phyloP scores from a whole-genome alignment of 805 yeast genomes.

The Teunomyces funiuensis region DNA sequence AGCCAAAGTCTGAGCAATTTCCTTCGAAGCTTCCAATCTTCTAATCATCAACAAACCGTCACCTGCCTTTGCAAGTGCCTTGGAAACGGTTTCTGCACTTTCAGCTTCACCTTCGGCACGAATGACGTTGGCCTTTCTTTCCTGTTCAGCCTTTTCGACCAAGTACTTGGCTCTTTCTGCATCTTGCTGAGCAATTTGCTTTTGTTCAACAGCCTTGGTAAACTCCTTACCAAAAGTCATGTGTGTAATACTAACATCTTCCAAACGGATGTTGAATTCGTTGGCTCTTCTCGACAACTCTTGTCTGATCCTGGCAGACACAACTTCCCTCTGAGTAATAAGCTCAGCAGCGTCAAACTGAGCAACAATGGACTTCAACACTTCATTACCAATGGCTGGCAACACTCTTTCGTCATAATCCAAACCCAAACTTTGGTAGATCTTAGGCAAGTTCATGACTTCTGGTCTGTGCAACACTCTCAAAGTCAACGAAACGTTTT shows the following conservation, averaged over 20 bases:
- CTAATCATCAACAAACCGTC: constrained; percentile 92
- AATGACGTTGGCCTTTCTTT: constrained; percentile 89
- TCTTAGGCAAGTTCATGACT: constrained; percentile 73
- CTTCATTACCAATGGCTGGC: constrained; percentile 92
- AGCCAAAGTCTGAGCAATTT: constrained; percentile 87
- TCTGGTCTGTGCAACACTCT: constrained; percentile 95
- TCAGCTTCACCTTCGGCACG: constrained; percentile 99
- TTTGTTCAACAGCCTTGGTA: constrained; percentile 97
- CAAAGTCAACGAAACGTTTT: constrained; percentile 89
- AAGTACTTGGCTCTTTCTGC: constrained; percentile 94
- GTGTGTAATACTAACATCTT: constrained; percentile 97
- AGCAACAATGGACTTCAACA: constrained; percentile 84
- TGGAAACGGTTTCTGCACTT: constrained; percentile 92
- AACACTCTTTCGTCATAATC: constrained; percentile 95
- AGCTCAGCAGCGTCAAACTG: constrained; percentile 96
- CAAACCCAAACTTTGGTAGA: constrained; percentile 86
- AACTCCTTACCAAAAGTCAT: constrained; percentile 96
- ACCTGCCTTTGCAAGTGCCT: constrained; percentile 90
- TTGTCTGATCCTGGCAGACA: constrained; percentile 81
- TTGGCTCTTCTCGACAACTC: constrained; percentile 80
- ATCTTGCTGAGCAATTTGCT: constrained; percentile 98
- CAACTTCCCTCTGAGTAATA: constrained; percentile 95
- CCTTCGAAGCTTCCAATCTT: constrained; percentile 95
- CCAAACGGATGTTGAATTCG: constrained; percentile 88
- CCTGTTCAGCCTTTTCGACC: constrained; percentile 94